These are phyloP conservation scores for Psilocybe cubensis DNA, from an alignment of 768 basidiomycete genomes.

Conservation along the genomic window DNA sequence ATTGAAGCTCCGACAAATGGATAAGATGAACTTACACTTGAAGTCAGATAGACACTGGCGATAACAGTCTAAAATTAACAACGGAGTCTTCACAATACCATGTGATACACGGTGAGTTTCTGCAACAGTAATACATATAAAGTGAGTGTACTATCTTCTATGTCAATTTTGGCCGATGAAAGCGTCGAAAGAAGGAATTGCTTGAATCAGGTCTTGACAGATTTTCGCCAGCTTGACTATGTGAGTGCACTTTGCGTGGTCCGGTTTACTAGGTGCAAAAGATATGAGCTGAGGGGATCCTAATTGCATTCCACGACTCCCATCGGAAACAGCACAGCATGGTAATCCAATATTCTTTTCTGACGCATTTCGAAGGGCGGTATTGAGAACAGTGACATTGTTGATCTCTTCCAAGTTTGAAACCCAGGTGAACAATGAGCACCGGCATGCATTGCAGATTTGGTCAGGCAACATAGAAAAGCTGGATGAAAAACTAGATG, in stretches of 20 bases:
- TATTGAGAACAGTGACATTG: background rate
- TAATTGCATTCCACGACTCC: background rate
- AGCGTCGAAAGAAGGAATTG: background rate
- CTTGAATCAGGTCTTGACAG: background rate
- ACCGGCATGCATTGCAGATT: conserved; percentile 7
- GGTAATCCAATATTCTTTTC: background rate
- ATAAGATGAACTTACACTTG: too few species aligned
- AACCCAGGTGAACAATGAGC: conserved; percentile 4
- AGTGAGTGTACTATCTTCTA: too few species aligned
- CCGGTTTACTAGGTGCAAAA: background rate
- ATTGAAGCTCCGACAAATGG: too few species aligned
- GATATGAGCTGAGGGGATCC: too few species aligned
- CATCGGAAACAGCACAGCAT: background rate
- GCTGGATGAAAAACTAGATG: background rate
- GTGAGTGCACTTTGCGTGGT: conserved; percentile 2
- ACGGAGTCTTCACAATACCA: too few species aligned
- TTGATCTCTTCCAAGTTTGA: conserved; percentile 1
- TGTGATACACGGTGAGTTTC: too few species aligned
- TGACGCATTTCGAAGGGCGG: background rate
- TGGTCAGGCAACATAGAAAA: background rate
- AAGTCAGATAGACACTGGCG: too few species aligned
- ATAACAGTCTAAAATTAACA: too few species aligned
- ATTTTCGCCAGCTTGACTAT: background rate
- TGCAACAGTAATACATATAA: too few species aligned
- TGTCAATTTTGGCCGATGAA: background rate